These are phyloP conservation scores for Copromyces sp. DNA, from an alignment of 495 filamentous ascomycete genomes.

Conservation along the genomic window DNA sequence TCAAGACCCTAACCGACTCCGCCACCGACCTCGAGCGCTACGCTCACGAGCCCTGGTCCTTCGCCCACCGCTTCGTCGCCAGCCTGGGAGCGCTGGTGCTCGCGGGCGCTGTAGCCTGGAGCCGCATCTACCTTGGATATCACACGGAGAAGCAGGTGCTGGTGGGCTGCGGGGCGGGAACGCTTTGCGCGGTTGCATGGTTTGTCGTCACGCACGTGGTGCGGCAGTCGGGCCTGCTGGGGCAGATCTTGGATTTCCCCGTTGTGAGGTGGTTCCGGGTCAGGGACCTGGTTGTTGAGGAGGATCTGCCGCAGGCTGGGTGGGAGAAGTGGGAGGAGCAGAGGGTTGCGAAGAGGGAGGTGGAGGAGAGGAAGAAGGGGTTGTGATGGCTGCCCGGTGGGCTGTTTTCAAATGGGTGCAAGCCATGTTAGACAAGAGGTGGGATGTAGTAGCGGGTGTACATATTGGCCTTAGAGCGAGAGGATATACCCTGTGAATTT, in stretches of 20 bases:
- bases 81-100: slow-evolving; percentile 45
- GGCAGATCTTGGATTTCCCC: slow-evolving; percentile 62
- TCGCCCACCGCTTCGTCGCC: slow-evolving; percentile 46
- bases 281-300: slow-evolving; percentile 77
- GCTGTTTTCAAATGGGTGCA: neutral
- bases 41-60: slow-evolving; percentile 41
- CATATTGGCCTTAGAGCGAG: neutral
- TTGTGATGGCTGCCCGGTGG: neutral
- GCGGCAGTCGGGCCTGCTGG: slow-evolving; percentile 49
- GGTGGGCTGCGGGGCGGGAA: slow-evolving; percentile 64
- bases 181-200: slow-evolving; percentile 64
- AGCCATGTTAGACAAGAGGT: neutral
- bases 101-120: slow-evolving; percentile 64
- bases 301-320: slow-evolving; percentile 83
- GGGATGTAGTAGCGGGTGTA: neutral
- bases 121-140: slow-evolving; percentile 84
- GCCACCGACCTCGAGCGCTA: slow-evolving; percentile 19
- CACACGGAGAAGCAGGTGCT: slow-evolving; percentile 84
- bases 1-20: slow-evolving; percentile 8
- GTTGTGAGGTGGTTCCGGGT: slow-evolving; percentile 55
- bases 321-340: slow-evolving; percentile 78
- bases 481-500: neutral
- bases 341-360: slow-evolving; percentile 2
- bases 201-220: slow-evolving; percentile 58
- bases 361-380: neutral